Base-by-base conservation (phyloP, 495 filamentous ascomycete genomes). In the Aspergillus sclerotioniger region DNA sequence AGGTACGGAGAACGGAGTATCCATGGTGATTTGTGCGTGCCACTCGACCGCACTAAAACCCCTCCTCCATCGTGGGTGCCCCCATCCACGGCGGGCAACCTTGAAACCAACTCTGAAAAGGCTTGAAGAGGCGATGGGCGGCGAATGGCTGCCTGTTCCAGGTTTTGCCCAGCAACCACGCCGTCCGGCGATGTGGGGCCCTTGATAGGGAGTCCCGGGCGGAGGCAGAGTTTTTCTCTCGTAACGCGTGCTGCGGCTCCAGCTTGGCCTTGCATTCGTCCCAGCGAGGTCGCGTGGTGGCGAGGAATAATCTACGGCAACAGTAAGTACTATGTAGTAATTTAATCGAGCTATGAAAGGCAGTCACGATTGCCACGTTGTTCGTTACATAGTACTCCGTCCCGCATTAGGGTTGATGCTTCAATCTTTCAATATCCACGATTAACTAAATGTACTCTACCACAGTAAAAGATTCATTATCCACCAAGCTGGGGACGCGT, bases 141-240 rank as follows among this genome's bases (percentile, higher is more conserved):
- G 51, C 48, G 51, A 58, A 53, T 47, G 19, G 44, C 28, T 48
- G 32, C 32, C 44, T 39, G 49, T 33, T 16, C 47, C 28, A 28
- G 13, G 47, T 31, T 31, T 31, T 32, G 29, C 28, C 31, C 47
- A 31, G 21, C 46, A 29, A 46, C 44, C 16, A 49, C 29, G 47
- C 47, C 47, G 25, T 48, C 32, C 35, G 45, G 32, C 29, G 31
- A 39, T 39, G 58, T 53, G 62, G 62, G 62, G 50, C 50, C 56
- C 16, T 25, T 9, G 44, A 52, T 47, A 50, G 45, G 35, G 29
- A 45, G 32, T 53, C 15, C 12, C n/a, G 43, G 47, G 46, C 47
- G 54, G 50, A 49, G 21, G 35, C 43, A 59, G 49, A 62, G 19
- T 48, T 59, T 65, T 61, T 44, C 39, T 46, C 39, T 54, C 52